A percentile compares a stretch with the other conserved stretches of the same genome.
These are phyloP conservation scores for Mucor sp. DNA, from an alignment of 371 early-diverging fungal genomes.

Conservation along the genomic window DNA sequence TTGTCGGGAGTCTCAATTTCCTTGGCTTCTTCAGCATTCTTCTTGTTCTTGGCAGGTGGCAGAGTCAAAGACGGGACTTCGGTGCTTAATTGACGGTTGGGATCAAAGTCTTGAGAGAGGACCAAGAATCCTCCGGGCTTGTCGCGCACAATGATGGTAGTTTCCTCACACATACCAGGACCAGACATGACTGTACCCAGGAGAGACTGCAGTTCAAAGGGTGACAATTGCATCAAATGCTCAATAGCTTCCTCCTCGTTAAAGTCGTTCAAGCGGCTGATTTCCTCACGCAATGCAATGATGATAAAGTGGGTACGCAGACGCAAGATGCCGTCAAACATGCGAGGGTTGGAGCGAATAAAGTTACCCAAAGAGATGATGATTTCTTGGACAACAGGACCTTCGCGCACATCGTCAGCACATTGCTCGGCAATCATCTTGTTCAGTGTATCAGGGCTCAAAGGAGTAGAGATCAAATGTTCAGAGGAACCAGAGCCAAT, in stretches of 20 bases:
- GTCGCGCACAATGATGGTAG: slow-evolving; percentile 51
- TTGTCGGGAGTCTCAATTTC: background rate
- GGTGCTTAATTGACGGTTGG: slow-evolving; percentile 10
- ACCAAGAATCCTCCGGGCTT: slow-evolving; percentile 49
- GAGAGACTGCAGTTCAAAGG: slow-evolving; percentile 78
- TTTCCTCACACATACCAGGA: slow-evolving; percentile 53
- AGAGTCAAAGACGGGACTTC: slow-evolving; percentile 26
- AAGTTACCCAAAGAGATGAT: slow-evolving; percentile 79
- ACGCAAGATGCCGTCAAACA: slow-evolving; percentile 86
- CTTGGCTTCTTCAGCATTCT: background rate
- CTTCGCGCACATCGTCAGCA: slow-evolving; percentile 83
- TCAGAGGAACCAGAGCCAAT: slow-evolving; percentile 76
- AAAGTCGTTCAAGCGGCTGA: slow-evolving; percentile 69
- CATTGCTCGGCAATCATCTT: slow-evolving; percentile 66
- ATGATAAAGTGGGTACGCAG: slow-evolving; percentile 83
- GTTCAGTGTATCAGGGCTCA: slow-evolving; percentile 68
- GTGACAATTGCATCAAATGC: slow-evolving; percentile 77
- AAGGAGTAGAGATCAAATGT: slow-evolving; percentile 66
- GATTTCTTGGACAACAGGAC: slow-evolving; percentile 84
- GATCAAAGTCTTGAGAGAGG: slow-evolving; percentile 29
- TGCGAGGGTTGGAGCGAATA: slow-evolving; percentile 65
- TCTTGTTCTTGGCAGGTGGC: slow-evolving; percentile 4
- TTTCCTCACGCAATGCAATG: slow-evolving; percentile 85
- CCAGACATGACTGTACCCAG: slow-evolving; percentile 78
- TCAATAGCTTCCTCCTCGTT: slow-evolving; percentile 84